Conservation (phyloP, 805 yeast genomes). For the Ogataea zsoltii region DNA sequence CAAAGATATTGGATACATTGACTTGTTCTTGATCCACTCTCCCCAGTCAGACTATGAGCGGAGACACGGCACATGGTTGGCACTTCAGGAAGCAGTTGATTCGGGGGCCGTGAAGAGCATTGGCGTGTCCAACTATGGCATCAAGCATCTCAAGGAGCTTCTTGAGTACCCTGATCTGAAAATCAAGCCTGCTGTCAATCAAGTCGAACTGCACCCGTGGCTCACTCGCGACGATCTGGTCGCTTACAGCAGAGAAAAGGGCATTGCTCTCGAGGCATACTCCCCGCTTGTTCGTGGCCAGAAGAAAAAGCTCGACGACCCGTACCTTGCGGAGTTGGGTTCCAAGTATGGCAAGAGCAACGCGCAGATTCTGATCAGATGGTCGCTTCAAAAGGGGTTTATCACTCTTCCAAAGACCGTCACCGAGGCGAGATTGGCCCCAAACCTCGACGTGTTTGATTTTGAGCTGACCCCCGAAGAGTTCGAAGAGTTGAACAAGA, state of each 20-base stretch:
- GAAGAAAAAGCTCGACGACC: slow-evolving; percentile 46
- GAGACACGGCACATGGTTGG: slow-evolving; percentile 53
- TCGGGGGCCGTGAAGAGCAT: slow-evolving; percentile 51
- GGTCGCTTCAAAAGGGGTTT: slow-evolving; percentile 68
- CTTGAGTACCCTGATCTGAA: slow-evolving; percentile 45
- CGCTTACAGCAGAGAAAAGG: slow-evolving; percentile 43
- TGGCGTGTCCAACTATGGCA: slow-evolving; percentile 73
- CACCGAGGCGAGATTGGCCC: slow-evolving; percentile 35
- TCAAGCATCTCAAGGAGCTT: slow-evolving; percentile 55
- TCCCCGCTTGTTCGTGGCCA: slow-evolving; percentile 62
- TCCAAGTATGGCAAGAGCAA: slow-evolving; percentile 47
- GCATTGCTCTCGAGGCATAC: slow-evolving; percentile 59
- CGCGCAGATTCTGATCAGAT: slow-evolving; percentile 63
- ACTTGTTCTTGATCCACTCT: slow-evolving; percentile 54
- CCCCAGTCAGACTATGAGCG: slow-evolving; percentile 45
- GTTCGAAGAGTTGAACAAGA: slow-evolving; percentile 33
- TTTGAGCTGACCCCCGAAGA: slow-evolving; percentile 43
- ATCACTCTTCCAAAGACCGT: slow-evolving; percentile 41
- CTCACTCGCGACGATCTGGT: slow-evolving; percentile 45
- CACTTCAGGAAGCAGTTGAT: slow-evolving; percentile 55
- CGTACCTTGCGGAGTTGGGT: slow-evolving; percentile 43
- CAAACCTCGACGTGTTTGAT: slow-evolving; percentile 43
- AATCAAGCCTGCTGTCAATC: slow-evolving; percentile 47
- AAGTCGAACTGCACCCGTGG: slow-evolving; percentile 54
- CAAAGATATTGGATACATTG: slow-evolving; percentile 49